A percentile compares a stretch with the other conserved stretches of the same genome.
Evolutionary conservation across 306 rosid genomes (phyloP).

Genomic region (Rosa chinensis): DNA sequence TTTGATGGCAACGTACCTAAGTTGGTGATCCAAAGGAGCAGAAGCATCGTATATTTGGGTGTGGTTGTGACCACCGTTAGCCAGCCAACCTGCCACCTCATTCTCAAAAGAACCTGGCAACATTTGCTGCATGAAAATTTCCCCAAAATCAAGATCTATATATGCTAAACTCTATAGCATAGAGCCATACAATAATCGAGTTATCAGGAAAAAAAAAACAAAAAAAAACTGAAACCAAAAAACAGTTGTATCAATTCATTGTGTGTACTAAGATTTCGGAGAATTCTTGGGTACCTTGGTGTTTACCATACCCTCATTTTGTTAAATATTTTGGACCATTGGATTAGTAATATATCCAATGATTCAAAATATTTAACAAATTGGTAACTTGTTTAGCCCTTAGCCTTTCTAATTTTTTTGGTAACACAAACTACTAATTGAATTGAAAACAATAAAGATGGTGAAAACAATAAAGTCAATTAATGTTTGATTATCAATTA

Average conservation of each 20-base stretch:
- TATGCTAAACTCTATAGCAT: background rate
- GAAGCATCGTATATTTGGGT: conserved; percentile 50
- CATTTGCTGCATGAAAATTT: conserved; percentile 10
- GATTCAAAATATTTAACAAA: too few relatives aligned
- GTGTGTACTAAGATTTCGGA: background rate
- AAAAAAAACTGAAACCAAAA: background rate
- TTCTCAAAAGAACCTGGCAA: conserved; percentile 50
- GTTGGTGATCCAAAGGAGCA: conserved; percentile 51
- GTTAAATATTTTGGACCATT: too few relatives aligned
- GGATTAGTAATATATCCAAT: too few relatives aligned
- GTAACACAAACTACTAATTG: too few relatives aligned
- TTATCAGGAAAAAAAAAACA: background rate
- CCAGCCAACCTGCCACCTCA: conserved; percentile 54
- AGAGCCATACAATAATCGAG: too few relatives aligned
- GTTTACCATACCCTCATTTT: too few relatives aligned
- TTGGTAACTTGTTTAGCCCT: too few relatives aligned
- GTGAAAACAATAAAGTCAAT: too few relatives aligned
- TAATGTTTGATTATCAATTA: too few relatives aligned
- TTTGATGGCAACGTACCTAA: conserved; percentile 38
- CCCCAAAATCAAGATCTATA: background rate
- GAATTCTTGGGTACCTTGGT: too few relatives aligned
- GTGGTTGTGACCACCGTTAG: conserved; percentile 46
- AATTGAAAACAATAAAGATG: too few relatives aligned
- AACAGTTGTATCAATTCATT: background rate
- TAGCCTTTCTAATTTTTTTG: too few relatives aligned